Evolutionary conservation across 148 eudicot species (phyloP), one percentile per base, ranked within the genome.

Genomic region (Persicaria maculosa): DNA sequence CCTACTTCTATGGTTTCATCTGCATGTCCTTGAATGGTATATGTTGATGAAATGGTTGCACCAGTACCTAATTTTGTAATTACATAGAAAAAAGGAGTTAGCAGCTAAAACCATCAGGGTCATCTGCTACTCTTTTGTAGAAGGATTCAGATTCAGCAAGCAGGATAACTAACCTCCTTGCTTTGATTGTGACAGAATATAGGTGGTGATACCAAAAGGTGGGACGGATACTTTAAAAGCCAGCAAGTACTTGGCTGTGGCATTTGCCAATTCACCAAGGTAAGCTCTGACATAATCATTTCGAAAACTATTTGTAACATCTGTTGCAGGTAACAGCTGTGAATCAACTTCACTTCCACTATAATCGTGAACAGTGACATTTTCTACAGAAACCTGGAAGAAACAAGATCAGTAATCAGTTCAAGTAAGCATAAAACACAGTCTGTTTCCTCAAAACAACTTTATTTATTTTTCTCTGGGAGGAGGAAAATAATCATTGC

Each of bases 131-230:
- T 22, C 7, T 40, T 36, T 12, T 9, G 40, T 11, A 36, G 52
- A 12, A 64, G 45, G n/a, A 64, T 64, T 25, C 12, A 64, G 45
- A 14, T 64, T 9, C 55, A 16, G 52, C 50, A 67, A 74, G 76
- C 50, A 61, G 61, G 48, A 4, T 47, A 43, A 43, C 76, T 75
- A 72, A 95, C 97, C 93, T 85, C 84, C 76, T 68, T 65, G 77
- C 48, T 80, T 81, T 71, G 86, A 74, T 58, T 78, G 72, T 25
- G 93, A 83, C 74, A 95, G 81, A 74, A 80, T 74, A 61, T 92
- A 95, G 57, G 97, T 88, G 82, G 81, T 95, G 78, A 90, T 92
- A 75, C 98, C 98, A 76, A 95, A 86, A 71, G 98, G 91, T 62
- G 97, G 98, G 48, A 87, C 96, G 72, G 85, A 85, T 16, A 91